Conservation (phyloP, 441 rosid genomes). For the Aquilaria agallochum region DNA sequence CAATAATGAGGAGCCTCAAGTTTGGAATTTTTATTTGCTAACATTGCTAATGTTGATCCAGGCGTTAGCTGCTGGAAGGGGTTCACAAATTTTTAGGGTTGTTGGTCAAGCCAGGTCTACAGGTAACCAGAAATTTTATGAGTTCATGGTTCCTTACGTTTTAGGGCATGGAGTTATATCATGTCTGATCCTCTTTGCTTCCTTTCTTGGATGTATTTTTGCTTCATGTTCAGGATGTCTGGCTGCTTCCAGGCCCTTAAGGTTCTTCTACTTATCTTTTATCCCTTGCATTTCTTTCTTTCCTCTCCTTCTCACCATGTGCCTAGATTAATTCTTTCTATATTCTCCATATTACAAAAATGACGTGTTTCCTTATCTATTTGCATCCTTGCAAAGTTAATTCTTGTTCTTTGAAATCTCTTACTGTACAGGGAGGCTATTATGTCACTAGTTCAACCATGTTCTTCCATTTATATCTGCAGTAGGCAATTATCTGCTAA, state of each 20-base stretch:
- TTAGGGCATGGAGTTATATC: background rate
- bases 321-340: too few species aligned
- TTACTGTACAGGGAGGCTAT: constrained; percentile 18
- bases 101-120: constrained; percentile 8
- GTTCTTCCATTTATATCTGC: constrained; percentile 7
- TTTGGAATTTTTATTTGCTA: background rate
- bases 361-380: too few species aligned
- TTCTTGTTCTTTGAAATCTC: too few species aligned
- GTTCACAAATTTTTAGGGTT: constrained; percentile 13
- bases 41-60: constrained; percentile 7
- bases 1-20: too few species aligned
- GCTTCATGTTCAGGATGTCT: constrained; percentile 29
- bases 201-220: constrained; percentile 4
- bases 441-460: constrained; percentile 12
- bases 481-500: constrained; percentile 31
- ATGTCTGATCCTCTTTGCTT: background rate
- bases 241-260: constrained; percentile 17
- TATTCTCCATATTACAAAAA: too few species aligned
- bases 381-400: too few species aligned
- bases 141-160: background rate
- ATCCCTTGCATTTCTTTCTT: background rate
- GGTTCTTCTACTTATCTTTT: constrained; percentile 19
- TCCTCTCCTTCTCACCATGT: background rate
- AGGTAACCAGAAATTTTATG: constrained; percentile 11
- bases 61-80: constrained; percentile 18